phyloP scores from a whole-genome alignment of 306 rosid species.

The Cercis canadensis region DNA sequence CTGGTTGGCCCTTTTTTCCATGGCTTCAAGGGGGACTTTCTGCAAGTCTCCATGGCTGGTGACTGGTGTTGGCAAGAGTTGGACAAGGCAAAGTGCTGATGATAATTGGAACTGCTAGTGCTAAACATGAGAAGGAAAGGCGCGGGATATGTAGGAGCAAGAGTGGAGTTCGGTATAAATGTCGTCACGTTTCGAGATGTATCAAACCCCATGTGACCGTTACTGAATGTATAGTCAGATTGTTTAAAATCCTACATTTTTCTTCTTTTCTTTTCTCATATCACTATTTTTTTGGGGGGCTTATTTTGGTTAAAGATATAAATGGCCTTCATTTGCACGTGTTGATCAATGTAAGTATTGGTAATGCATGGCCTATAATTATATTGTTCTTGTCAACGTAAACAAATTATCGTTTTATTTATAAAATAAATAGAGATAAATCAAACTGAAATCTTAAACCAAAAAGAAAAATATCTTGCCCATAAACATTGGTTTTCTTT shows the following conservation, averaged over 20 bases:
- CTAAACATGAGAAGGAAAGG: slow-evolving; percentile 40
- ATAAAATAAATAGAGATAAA: no score
- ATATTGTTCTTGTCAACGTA: no score
- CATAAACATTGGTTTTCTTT: no score
- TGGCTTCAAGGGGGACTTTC: slow-evolving; percentile 77
- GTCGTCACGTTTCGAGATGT: slow-evolving; percentile 74
- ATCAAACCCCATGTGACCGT: slow-evolving; percentile 74
- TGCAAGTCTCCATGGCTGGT: slow-evolving; percentile 67
- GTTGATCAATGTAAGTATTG: no score
- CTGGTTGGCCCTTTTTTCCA: slow-evolving; percentile 98
- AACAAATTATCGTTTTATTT: no score
- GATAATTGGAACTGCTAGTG: slow-evolving; percentile 42
- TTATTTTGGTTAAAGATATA: no score
- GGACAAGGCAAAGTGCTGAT: slow-evolving; percentile 38
- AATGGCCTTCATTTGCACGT: no score
- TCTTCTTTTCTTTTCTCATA: neutral
- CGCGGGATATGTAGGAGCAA: slow-evolving; percentile 77
- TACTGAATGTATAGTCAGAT: slow-evolving; percentile 32
- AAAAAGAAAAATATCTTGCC: no score
- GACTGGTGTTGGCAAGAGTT: slow-evolving; percentile 2
- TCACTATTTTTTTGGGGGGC: no score
- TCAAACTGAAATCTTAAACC: no score
- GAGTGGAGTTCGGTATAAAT: slow-evolving; percentile 75
- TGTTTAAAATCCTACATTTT: slow-evolving; percentile 41
- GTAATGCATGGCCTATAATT: no score